These are phyloP conservation scores for Dictyostelium firmibasis DNA, from an alignment of 78 protist genomes.

Conservation along the genomic window DNA sequence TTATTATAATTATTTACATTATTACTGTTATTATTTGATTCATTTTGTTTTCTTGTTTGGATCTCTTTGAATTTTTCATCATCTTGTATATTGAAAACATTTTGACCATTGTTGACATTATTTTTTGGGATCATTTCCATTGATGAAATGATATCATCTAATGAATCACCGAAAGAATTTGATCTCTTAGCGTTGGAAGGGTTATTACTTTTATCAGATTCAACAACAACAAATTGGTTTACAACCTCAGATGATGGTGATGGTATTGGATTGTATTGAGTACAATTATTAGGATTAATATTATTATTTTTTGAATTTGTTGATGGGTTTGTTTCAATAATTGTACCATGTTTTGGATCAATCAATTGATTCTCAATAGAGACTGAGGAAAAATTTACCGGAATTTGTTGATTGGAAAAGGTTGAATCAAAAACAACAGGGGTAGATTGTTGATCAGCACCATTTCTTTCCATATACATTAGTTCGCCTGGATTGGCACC, in stretches of 20 bases:
- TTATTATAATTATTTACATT: neutral
- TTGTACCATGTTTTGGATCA: neutral
- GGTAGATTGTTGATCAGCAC: neutral
- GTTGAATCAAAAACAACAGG: neutral
- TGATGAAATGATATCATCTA: neutral
- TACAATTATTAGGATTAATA: neutral
- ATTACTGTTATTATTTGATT: neutral
- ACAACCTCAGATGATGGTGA: neutral
- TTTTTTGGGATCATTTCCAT: conserved; percentile 8
- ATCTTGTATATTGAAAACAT: neutral
- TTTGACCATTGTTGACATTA: neutral
- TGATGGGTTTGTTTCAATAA: neutral
- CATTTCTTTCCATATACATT: neutral
- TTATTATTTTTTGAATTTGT: neutral
- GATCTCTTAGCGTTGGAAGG: neutral
- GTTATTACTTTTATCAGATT: neutral
- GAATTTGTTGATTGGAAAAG: neutral
- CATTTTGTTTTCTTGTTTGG: neutral
- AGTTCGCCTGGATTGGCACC: neutral
- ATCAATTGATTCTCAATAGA: neutral
- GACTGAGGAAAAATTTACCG: neutral
- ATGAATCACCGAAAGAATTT: neutral
- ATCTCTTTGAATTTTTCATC: neutral
- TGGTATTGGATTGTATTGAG: neutral
- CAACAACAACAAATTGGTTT: neutral